Evolutionary conservation across 2,329 filamentous ascomycete genomes (phyloP), one percentile per base, ranked within the genome.

Genomic region (Pseudogymnoascus sp.): DNA sequence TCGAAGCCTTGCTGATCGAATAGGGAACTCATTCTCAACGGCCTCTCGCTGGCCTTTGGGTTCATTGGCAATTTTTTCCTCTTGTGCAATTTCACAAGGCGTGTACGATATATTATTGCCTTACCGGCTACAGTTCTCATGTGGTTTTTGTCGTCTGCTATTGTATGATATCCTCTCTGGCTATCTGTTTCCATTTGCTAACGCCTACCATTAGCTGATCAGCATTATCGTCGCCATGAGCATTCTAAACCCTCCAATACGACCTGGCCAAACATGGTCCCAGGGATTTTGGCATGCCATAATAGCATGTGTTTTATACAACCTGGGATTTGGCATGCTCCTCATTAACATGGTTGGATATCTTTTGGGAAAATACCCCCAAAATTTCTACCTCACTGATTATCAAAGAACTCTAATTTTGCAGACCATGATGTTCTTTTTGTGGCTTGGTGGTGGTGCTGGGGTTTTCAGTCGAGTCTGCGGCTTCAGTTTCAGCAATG

Each of bases 321-420:
- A 86, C 45, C 70, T 87, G 14, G 83, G 86, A 65, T 83, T 83
- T 5, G 78, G 84, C 72, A 77, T 88, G 7, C 75, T 90, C 0
- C 85, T 88, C 80, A 73, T 87, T 66, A 90, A 90, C 67, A 88
- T 89, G 84, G 74, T 87, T 16, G 86, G 86, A 1, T 88, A 87
- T 67, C 84, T 88, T 64, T 77, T 87, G 0, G 86, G 86, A 1
- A 84, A 87, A 68, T 90, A 90, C 69, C 85, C 85, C 1, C 83
- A 88, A 69, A 81, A 85, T 67, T 89, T 90, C 69, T 79, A 82
- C 3, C 75, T 90, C 3, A 86, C 85, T 5, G 83, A 88, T 62
- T 81, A 85, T 60, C 87, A 90, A 69, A 79, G 87, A 1, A 89
- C 86, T 0, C 74, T 90, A 26, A 90, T 90, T 68, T 71, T 90